phyloP scores from a whole-genome alignment of 2,329 filamentous ascomycete species.

The Podosphaera leucotricha region DNA sequence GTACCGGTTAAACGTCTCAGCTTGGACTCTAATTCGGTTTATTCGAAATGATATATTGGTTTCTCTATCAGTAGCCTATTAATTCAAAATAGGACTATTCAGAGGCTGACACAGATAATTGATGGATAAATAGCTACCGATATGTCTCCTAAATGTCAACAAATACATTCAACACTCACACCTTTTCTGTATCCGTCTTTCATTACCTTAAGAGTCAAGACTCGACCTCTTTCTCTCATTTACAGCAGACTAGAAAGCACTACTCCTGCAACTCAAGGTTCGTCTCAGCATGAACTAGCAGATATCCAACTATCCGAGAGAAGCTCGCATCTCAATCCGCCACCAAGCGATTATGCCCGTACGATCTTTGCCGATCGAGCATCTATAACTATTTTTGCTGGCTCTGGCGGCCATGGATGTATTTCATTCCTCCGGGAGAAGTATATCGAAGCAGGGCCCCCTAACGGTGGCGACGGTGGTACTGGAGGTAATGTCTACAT shows the following conservation, averaged over 20 bases:
- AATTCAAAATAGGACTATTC: too few relatives aligned
- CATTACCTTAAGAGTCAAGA: constrained; percentile 2
- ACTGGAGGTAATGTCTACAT: constrained; percentile 85
- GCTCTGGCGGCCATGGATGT: constrained; percentile 70
- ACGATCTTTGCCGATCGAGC: constrained; percentile 77
- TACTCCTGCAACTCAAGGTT: background rate
- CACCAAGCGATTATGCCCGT: constrained; percentile 61
- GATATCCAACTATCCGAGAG: constrained; percentile 5
- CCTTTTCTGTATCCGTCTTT: constrained; percentile 16
- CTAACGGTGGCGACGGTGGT: constrained; percentile 88
- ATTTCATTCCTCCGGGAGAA: constrained; percentile 87
- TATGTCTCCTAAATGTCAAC: constrained; percentile 15
- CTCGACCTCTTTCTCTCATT: constrained; percentile 4
- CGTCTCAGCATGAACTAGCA: background rate
- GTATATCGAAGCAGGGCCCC: constrained; percentile 66
- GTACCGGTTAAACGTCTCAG: background rate
- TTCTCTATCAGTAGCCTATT: background rate
- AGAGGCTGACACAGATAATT: too few relatives aligned
- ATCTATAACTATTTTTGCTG: constrained; percentile 51
- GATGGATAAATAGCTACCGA: background rate
- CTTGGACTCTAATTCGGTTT: background rate
- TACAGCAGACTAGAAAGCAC: constrained; percentile 8
- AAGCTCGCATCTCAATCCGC: constrained; percentile 46
- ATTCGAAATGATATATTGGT: background rate
- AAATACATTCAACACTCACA: constrained; percentile 11